These are phyloP conservation scores for Leavenworthia alabamica DNA, from an alignment of 345 rosid genomes.

Conservation along the genomic window DNA sequence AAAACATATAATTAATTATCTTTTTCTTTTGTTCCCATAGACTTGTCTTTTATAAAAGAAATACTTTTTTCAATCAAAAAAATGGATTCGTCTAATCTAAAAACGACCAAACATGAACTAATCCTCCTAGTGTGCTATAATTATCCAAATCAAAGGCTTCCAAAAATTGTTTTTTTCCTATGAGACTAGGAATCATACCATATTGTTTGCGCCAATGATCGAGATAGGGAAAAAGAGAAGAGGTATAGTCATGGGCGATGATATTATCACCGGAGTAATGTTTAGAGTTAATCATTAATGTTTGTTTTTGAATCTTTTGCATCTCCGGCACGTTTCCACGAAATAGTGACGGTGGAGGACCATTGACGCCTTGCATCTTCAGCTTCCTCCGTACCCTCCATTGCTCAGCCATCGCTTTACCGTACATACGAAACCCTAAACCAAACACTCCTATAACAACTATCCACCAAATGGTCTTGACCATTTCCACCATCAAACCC, in stretches of 20 bases:
- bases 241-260: constrained; percentile 63
- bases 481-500: constrained; percentile 5
- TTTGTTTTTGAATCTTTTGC: constrained; percentile 41
- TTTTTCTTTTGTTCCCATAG: too few species aligned
- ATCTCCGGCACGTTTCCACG: constrained; percentile 67
- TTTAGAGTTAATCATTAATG: constrained; percentile 6
- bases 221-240: constrained; percentile 66
- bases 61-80: too few species aligned
- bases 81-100: neutral
- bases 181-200: constrained; percentile 36
- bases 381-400: constrained; percentile 38
- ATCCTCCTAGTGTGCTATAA: neutral
- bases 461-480: constrained; percentile 24
- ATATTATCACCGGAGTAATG: constrained; percentile 27
- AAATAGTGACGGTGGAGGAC: constrained; percentile 54
- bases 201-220: constrained; percentile 71
- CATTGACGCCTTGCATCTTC: constrained; percentile 52
- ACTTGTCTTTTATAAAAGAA: too few species aligned
- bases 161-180: too few species aligned
- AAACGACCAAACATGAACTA: neutral
- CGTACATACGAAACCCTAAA: constrained; percentile 23
- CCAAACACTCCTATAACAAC: constrained; percentile 10
- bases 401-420: constrained; percentile 21
- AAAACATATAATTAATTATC: too few species aligned
- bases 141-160: neutral